Conservation (phyloP, 257 asterid genomes). For the Przewalskia tangutica region DNA sequence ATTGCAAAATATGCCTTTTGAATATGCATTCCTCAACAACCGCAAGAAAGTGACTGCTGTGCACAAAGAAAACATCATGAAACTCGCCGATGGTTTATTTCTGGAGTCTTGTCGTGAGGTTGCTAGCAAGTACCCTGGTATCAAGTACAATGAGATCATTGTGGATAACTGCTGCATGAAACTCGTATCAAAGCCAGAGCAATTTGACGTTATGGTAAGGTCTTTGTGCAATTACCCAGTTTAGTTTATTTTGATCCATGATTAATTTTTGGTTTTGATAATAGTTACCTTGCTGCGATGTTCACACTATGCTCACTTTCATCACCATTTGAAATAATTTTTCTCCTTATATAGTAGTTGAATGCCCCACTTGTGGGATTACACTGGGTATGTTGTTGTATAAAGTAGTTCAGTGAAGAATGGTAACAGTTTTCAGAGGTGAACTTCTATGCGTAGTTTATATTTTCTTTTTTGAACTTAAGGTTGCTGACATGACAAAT, state of each 20-base stretch:
- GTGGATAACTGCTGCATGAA: slow-evolving; percentile 98
- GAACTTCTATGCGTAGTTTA: background rate
- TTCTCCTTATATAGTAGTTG: too few relatives aligned
- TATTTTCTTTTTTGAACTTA: background rate
- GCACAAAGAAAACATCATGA: slow-evolving; percentile 96
- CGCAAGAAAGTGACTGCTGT: slow-evolving; percentile 89
- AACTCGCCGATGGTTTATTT: slow-evolving; percentile 92
- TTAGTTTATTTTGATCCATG: background rate
- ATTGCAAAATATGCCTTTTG: slow-evolving; percentile 86
- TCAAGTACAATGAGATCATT: slow-evolving; percentile 75
- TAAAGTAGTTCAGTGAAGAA: background rate
- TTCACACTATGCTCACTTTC: background rate
- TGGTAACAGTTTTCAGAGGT: background rate
- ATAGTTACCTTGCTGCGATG: background rate
- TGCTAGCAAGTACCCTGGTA: slow-evolving; percentile 82
- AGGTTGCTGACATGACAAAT: background rate
- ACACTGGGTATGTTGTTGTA: too few relatives aligned
- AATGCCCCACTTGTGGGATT: too few relatives aligned
- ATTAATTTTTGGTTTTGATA: background rate
- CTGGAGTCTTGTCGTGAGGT: slow-evolving; percentile 86
- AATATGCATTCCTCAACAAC: slow-evolving; percentile 91
- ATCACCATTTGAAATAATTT: background rate
- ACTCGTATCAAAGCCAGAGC: slow-evolving; percentile 97
- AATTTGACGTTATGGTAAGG: slow-evolving; percentile 90
- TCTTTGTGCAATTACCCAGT: background rate